These are phyloP conservation scores for Euclidium syriacum DNA, from an alignment of 345 rosid genomes.

Conservation along the genomic window DNA sequence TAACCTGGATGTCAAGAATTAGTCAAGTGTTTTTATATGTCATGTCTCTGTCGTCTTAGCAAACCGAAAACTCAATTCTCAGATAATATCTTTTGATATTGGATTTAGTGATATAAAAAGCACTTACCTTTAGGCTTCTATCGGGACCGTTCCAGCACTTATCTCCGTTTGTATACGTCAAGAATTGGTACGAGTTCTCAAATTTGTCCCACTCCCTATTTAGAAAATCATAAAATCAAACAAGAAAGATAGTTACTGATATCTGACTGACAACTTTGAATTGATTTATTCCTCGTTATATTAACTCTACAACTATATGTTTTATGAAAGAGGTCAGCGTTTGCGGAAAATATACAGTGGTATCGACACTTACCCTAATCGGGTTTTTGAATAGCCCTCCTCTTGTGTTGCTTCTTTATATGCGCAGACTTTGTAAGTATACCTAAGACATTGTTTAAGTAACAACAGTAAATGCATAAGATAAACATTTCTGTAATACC, in stretches of 20 bases:
- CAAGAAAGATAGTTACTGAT: neutral
- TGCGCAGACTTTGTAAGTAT: slow-evolving; percentile 87
- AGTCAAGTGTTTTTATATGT: neutral
- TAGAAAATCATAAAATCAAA: neutral
- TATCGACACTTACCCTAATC: slow-evolving; percentile 60
- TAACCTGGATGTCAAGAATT: slow-evolving; percentile 44
- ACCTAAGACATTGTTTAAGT: slow-evolving; percentile 43
- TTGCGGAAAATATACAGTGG: neutral
- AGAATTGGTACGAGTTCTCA: slow-evolving; percentile 52
- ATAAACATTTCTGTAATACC: neutral
- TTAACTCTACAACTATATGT: neutral
- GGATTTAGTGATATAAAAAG: neutral
- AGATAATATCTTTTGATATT: neutral
- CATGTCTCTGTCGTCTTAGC: slow-evolving; percentile 3
- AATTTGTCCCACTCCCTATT: slow-evolving; percentile 82
- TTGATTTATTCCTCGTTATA: neutral
- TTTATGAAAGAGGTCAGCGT: neutral
- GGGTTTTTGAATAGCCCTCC: slow-evolving; percentile 65
- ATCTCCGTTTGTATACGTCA: slow-evolving; percentile 80
- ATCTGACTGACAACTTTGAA: neutral
- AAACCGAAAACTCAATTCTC: neutral
- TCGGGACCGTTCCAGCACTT: slow-evolving; percentile 98
- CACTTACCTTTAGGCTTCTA: slow-evolving; percentile 74
- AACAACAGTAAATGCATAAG: neutral
- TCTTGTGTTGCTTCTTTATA: slow-evolving; percentile 82